These are phyloP conservation scores for Auxenochlorella pyrenoidosa DNA, from an alignment of 139 green algal genomes.

Conservation along the genomic window DNA sequence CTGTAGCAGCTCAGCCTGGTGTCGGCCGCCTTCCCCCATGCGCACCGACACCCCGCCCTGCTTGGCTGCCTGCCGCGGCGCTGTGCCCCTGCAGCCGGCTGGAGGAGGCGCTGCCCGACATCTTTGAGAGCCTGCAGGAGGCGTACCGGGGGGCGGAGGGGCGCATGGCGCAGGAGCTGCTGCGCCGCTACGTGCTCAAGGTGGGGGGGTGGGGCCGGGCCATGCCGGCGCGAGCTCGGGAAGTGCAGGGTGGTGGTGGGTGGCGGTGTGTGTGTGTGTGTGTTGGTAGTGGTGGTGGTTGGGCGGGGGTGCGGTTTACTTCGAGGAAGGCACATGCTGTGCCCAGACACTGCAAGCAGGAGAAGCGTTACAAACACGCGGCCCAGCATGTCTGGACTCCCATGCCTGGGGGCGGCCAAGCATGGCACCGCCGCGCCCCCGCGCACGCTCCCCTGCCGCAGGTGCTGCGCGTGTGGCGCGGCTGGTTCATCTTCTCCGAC, in stretches of 20 bases:
- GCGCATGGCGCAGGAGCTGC: constrained; percentile 75
- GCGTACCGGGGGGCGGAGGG: constrained; percentile 53
- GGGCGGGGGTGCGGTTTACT: no score
- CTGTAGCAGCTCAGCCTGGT: no score
- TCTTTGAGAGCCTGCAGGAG: constrained; percentile 83
- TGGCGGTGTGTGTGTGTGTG: not conserved
- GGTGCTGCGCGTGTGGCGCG: constrained; percentile 86
- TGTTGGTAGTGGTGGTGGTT: not conserved
- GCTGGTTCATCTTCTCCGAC: constrained; percentile 89
- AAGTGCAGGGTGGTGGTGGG: no score
- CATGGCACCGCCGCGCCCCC: no score
- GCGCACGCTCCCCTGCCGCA: constrained; percentile 1
- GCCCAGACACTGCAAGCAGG: no score
- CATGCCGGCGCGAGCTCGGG: no score
- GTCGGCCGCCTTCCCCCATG: not conserved
- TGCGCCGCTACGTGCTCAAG: constrained; percentile 76
- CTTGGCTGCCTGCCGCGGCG: not conserved
- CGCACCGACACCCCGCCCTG: not conserved
- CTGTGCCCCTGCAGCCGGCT: constrained; percentile 49
- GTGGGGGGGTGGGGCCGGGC: not conserved
- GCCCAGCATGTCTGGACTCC: no score
- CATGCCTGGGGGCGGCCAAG: no score
- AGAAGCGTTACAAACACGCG: no score
- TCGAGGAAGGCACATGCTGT: no score
- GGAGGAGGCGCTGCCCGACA: constrained; percentile 82